Conservation (phyloP, 1,284 basidiomycete genomes). For the Rhodofomes roseus region DNA sequence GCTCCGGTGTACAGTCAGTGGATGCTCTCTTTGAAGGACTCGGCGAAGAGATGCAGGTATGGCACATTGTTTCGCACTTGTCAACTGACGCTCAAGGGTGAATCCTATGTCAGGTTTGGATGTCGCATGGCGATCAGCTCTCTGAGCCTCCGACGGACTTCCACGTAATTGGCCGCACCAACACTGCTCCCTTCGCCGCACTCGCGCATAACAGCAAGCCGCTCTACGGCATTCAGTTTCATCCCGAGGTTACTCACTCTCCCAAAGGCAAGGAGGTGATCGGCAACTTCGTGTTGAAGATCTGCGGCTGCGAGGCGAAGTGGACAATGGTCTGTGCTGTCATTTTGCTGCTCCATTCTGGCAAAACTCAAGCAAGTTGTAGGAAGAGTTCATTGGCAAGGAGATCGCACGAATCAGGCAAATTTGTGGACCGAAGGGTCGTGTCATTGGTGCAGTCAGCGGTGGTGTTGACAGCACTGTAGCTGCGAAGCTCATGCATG, state of each 20-base stretch:
- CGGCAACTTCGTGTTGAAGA: slow-evolving; percentile 79
- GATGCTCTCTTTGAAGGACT: slow-evolving; percentile 87
- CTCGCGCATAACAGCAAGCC: slow-evolving; percentile 90
- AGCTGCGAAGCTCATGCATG: slow-evolving; percentile 99
- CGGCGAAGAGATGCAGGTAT: slow-evolving; percentile 78
- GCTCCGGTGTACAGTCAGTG: slow-evolving; percentile 46
- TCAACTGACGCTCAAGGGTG: background rate
- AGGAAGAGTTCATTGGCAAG: slow-evolving; percentile 98
- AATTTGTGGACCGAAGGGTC: slow-evolving; percentile 92
- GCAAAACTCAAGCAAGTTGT: background rate
- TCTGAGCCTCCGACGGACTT: slow-evolving; percentile 81
- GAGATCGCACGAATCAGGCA: slow-evolving; percentile 94
- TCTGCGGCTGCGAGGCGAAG: slow-evolving; percentile 79
- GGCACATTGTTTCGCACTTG: slow-evolving; percentile 17
- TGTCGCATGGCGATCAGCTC: slow-evolving; percentile 98
- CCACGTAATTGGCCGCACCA: slow-evolving; percentile 85
- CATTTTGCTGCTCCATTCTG: too few species aligned
- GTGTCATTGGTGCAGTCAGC: slow-evolving; percentile 96
- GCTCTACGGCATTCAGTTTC: slow-evolving; percentile 98
- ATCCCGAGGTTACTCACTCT: slow-evolving; percentile 98
- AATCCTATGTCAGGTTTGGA: slow-evolving; percentile 77
- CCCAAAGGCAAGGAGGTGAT: slow-evolving; percentile 91
- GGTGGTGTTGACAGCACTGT: slow-evolving; percentile 99
- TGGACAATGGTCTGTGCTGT: slow-evolving; percentile 89
- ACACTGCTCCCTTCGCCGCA: slow-evolving; percentile 90